These are phyloP conservation scores for Lindgomyces ingoldianus DNA, from an alignment of 495 filamentous ascomycete genomes.

Conservation along the genomic window DNA sequence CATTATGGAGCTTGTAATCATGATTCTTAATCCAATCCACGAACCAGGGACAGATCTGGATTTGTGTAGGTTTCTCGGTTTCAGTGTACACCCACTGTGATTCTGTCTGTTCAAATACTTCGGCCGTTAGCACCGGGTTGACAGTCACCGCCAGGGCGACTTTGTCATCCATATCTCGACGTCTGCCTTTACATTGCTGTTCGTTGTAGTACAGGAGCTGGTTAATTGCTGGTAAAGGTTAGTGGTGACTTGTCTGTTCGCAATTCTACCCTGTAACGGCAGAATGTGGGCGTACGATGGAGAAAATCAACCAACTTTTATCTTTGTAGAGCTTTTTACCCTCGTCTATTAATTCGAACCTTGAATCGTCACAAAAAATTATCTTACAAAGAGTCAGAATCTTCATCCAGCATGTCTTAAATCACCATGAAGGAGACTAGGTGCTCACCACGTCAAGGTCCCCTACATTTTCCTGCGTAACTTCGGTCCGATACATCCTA, in stretches of 20 bases:
- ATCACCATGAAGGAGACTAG: not conserved
- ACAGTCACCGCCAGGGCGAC: not conserved
- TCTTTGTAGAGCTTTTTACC: not conserved
- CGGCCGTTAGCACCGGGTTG: not conserved
- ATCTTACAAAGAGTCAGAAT: no score
- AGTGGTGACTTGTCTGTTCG: no score
- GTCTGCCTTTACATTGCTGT: not conserved
- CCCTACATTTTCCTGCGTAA: not conserved
- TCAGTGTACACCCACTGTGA: not conserved
- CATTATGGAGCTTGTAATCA: not conserved
- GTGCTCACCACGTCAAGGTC: not conserved
- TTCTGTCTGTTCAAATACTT: not conserved
- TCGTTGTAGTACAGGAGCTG: not conserved
- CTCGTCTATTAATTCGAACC: no score
- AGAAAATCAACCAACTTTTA: not conserved
- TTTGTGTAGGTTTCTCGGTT: conserved; percentile 1
- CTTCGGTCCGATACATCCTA: not conserved
- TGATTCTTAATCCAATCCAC: conserved; percentile 10
- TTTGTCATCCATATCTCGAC: not conserved
- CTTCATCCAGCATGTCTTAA: no score
- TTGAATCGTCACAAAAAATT: no score
- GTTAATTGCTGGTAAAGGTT: not conserved
- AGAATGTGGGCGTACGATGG: no score
- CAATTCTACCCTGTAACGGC: no score
- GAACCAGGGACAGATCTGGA: conserved; percentile 19